Conservation (phyloP, 2,329 filamentous ascomycete genomes). For the Colletotrichum caudatum region DNA sequence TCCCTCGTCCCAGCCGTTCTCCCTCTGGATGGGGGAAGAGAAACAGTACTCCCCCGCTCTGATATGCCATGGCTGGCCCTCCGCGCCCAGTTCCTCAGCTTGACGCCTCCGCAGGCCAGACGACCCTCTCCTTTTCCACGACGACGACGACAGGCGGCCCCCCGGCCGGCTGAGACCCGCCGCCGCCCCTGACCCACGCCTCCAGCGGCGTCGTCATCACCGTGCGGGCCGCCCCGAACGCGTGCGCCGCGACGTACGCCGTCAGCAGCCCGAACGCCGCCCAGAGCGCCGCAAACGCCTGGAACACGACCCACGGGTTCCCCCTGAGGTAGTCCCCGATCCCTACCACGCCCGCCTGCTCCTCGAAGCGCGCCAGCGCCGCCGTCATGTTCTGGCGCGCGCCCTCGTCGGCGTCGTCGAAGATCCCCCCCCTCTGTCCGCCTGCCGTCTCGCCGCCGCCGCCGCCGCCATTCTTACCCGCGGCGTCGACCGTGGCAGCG, state of each 20-base stretch:
- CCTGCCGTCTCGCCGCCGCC: not conserved
- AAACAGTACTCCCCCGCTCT: not conserved
- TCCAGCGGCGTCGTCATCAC: slow-evolving; percentile 36
- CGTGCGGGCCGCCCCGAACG: slow-evolving; percentile 22
- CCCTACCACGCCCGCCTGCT: slow-evolving; percentile 7
- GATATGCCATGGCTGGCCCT: not conserved
- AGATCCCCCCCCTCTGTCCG: not conserved
- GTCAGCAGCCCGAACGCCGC: slow-evolving; percentile 10
- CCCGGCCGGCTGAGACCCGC: not conserved
- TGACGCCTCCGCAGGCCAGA: not conserved
- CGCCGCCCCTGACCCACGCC: slow-evolving; percentile 12
- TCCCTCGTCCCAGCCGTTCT: not conserved
- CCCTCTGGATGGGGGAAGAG: not conserved
- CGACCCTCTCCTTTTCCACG: slow-evolving; percentile 16
- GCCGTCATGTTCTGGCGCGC: slow-evolving; percentile 17
- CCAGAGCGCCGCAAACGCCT: slow-evolving; percentile 10
- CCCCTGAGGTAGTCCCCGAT: slow-evolving; percentile 14
- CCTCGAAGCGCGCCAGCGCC: slow-evolving; percentile 24
- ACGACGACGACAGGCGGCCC: not conserved
- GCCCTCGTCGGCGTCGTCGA: slow-evolving; percentile 5
- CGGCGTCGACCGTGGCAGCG: slow-evolving; percentile 13
- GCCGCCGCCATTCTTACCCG: not conserved
- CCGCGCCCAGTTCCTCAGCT: not conserved
- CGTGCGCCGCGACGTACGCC: slow-evolving; percentile 23
- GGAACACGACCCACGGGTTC: slow-evolving; percentile 20